phyloP scores from a whole-genome alignment of 1,139 yeast species.

The Blastobotrys buckinghamii region DNA sequence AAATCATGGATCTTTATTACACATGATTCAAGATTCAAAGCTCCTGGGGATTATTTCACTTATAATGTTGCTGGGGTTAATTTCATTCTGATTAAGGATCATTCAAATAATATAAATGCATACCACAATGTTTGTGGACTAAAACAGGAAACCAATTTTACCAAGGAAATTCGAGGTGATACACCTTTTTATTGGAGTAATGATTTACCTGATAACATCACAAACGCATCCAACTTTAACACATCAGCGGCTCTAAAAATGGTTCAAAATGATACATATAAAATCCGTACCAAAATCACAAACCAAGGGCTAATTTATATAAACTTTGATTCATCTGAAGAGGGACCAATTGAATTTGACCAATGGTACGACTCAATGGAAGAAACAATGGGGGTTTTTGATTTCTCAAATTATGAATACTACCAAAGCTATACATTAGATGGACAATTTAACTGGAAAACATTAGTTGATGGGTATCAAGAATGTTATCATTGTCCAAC shows the following conservation, averaged over 20 bases:
- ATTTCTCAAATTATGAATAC: slow-evolving; percentile 11
- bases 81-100: slow-evolving; percentile 8
- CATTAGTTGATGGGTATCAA: slow-evolving; percentile 12
- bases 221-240: background rate
- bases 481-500: slow-evolving; percentile 14
- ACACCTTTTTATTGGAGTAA: slow-evolving; percentile 9
- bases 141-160: slow-evolving; percentile 5
- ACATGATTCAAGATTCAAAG: slow-evolving; percentile 7
- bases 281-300: slow-evolving; percentile 4
- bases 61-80: slow-evolving; percentile 10
- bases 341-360: slow-evolving; percentile 11
- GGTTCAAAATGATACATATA: slow-evolving; percentile 7
- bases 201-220: background rate
- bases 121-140: slow-evolving; percentile 13
- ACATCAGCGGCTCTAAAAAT: slow-evolving; percentile 6
- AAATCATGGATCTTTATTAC: slow-evolving; percentile 11
- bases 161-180: slow-evolving; percentile 5
- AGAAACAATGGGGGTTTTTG: slow-evolving; percentile 9
- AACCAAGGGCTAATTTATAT: slow-evolving; percentile 10
- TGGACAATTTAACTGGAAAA: slow-evolving; percentile 12
- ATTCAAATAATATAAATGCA: slow-evolving; percentile 8
- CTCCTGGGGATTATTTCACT: slow-evolving; percentile 8
- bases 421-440: slow-evolving; percentile 9
- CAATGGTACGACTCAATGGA: slow-evolving; percentile 11
- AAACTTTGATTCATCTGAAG: slow-evolving; percentile 9